Conservation (phyloP, 2,329 filamentous ascomycete genomes). For the Pseudogymnoascus sp. region DNA sequence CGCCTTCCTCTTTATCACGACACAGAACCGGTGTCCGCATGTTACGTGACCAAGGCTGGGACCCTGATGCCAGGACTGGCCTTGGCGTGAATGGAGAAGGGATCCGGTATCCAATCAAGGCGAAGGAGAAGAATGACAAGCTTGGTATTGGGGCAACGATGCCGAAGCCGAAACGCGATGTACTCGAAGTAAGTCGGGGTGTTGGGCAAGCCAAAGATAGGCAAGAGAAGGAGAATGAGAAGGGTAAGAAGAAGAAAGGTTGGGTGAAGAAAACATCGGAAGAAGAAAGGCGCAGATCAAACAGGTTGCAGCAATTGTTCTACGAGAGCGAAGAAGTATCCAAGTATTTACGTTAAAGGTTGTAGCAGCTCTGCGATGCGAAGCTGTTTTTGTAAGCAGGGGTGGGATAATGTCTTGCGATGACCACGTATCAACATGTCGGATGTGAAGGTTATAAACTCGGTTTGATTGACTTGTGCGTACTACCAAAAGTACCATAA, state of each 20-base stretch:
- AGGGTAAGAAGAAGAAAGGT: constrained; percentile 60
- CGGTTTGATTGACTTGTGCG: not conserved
- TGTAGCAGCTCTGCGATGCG: not conserved
- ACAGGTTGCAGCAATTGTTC: constrained; percentile 61
- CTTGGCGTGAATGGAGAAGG: constrained; percentile 64
- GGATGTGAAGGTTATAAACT: not conserved
- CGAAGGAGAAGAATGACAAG: constrained; percentile 61
- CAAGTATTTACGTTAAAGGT: constrained; percentile 48
- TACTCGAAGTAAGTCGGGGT: not conserved
- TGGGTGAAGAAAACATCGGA: constrained; percentile 48
- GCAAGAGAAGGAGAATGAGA: constrained; percentile 38
- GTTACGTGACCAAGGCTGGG: constrained; percentile 62
- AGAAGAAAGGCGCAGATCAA: constrained; percentile 54
- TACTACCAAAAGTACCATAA: not conserved
- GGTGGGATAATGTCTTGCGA: not conserved
- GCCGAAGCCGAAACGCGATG: constrained; percentile 25
- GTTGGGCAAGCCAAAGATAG: constrained; percentile 21
- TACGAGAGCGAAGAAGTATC: constrained; percentile 70
- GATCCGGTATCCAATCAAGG: constrained; percentile 67
- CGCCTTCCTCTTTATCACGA: constrained; percentile 64
- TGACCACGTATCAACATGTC: not conserved
- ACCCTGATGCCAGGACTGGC: constrained; percentile 63
- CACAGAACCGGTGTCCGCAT: constrained; percentile 61
- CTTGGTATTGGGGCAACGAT: constrained; percentile 59
- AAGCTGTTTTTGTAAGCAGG: not conserved